Evolutionary conservation across 2,329 filamentous ascomycete genomes (phyloP).

Genomic region (Colletotrichum viniferum): DNA sequence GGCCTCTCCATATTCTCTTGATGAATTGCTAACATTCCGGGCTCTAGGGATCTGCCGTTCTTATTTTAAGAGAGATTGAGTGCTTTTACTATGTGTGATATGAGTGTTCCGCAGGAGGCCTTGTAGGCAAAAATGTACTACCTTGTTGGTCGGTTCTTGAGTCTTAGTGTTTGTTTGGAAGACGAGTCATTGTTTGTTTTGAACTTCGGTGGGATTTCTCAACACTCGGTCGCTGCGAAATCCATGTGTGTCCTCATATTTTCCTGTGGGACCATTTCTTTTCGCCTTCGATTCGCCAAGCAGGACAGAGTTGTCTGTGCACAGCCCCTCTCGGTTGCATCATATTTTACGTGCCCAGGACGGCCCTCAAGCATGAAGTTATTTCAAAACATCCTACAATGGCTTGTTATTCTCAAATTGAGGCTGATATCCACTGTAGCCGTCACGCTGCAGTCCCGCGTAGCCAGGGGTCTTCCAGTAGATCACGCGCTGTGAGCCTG

Average conservation of each 20-base stretch:
- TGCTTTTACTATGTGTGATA: not conserved
- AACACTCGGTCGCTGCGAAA: not conserved
- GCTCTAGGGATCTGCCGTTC: not conserved
- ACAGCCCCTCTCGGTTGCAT: not conserved
- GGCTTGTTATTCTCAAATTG: not conserved
- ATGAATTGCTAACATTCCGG: not conserved
- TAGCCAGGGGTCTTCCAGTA: conserved; percentile 16
- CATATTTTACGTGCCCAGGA: not conserved
- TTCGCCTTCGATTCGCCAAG: not conserved
- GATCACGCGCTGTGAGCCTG: conserved; percentile 18
- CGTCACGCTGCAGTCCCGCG: not conserved
- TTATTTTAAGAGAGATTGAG: not conserved
- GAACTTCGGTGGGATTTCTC: not conserved
- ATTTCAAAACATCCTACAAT: not conserved
- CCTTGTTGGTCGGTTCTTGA: not conserved
- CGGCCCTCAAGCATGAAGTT: not conserved
- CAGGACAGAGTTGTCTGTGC: not conserved
- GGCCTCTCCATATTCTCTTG: not conserved
- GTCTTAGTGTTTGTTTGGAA: not conserved
- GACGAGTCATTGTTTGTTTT: not conserved
- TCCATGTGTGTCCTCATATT: not conserved
- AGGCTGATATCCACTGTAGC: not conserved
- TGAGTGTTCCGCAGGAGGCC: not conserved
- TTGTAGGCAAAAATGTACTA: not conserved
- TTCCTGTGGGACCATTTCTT: fast-evolving